These are phyloP conservation scores for Gyrodon lividus DNA, from an alignment of 768 basidiomycete species.

Conservation along the genomic window DNA sequence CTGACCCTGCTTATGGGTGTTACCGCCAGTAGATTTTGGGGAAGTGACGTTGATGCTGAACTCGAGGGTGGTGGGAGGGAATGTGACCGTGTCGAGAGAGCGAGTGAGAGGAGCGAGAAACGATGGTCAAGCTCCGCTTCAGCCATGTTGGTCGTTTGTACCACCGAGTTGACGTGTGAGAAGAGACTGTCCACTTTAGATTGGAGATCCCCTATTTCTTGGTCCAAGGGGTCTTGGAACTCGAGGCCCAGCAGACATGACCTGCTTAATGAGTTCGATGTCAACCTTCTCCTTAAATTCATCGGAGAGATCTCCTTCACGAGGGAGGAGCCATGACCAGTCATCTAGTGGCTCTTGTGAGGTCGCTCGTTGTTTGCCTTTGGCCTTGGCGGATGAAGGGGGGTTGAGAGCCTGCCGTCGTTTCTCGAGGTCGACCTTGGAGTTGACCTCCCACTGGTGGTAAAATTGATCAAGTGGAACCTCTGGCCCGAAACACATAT, in stretches of 20 bases:
- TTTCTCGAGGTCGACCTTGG: constrained; percentile 49
- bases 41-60: constrained; percentile 29
- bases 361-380: constrained; percentile 52
- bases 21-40: no score
- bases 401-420: constrained; percentile 40
- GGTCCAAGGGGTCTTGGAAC: constrained; percentile 38
- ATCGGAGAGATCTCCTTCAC: constrained; percentile 41
- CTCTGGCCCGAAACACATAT: no score
- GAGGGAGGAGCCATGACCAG: constrained; percentile 36
- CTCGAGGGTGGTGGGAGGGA: constrained; percentile 25
- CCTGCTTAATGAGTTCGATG: constrained; percentile 35
- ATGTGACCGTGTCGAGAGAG: constrained; percentile 48
- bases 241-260: no score
- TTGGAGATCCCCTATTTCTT: constrained; percentile 46
- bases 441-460: constrained; percentile 50
- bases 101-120: constrained; percentile 54
- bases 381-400: constrained; percentile 46
- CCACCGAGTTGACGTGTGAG: constrained; percentile 50
- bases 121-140: constrained; percentile 62
- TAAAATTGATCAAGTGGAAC: constrained; percentile 59
- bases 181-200: constrained; percentile 62
- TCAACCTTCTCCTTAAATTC: constrained; percentile 34
- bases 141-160: constrained; percentile 49
- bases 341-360: constrained; percentile 39
- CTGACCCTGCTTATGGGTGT: no score